Percentiles rank a stretch among this genome's conserved stretches.
Evolutionary conservation across 1,284 basidiomycete species (phyloP).

Genomic region (Austroboletus olivaceoglutinosus): DNA sequence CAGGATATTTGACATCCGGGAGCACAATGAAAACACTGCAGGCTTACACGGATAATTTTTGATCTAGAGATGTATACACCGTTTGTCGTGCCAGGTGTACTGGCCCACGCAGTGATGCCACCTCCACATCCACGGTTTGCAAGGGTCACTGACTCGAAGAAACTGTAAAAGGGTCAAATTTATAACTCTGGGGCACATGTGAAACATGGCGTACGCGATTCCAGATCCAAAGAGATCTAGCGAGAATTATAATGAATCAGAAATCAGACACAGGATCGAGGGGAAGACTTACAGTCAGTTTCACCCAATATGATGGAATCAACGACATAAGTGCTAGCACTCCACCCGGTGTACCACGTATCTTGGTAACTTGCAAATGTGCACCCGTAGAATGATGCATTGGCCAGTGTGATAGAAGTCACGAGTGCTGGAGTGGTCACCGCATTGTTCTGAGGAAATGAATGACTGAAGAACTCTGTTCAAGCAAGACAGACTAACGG

Average conservation of each 20-base stretch:
- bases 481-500: conserved; percentile 38
- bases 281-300: conserved; percentile 53
- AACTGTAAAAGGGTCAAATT: conserved; percentile 35
- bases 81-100: conserved; percentile 40
- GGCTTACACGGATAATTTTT: conserved; percentile 54
- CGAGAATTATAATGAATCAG: conserved; percentile 11
- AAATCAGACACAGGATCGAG: conserved; percentile 11
- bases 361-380: conserved; percentile 64
- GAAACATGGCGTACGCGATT: conserved; percentile 43
- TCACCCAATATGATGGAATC: conserved; percentile 63
- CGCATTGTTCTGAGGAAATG: conserved; percentile 47
- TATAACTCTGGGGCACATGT: conserved; percentile 21
- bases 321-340: conserved; percentile 57
- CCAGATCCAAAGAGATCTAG: conserved; percentile 58
- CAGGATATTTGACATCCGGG: conserved; percentile 24
- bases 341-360: conserved; percentile 63
- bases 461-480: not conserved
- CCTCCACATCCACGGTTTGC: conserved; percentile 65
- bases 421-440: conserved; percentile 59
- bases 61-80: conserved; percentile 63
- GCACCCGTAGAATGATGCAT: conserved; percentile 68
- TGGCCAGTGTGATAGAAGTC: conserved; percentile 58
- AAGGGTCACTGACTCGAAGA: conserved; percentile 58
- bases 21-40: conserved; percentile 42
- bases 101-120: conserved; percentile 61